A percentile compares a stretch with the other conserved stretches of the same genome.
Conservation (phyloP, 306 rosid species). For the Mucuna pruriens region DNA sequence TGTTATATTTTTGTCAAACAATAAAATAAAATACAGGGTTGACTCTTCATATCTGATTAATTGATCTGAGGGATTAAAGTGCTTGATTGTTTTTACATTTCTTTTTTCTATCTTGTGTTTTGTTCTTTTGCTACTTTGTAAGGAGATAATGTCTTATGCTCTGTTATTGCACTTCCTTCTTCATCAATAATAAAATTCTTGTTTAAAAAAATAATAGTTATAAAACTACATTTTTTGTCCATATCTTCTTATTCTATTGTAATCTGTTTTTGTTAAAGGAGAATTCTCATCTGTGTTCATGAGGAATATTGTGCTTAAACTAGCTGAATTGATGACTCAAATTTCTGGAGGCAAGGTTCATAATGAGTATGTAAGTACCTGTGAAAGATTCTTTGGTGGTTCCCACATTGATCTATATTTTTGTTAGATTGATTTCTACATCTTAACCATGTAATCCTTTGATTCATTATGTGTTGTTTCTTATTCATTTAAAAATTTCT, state of each 20-base stretch:
- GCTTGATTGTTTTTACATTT: conserved; percentile 10
- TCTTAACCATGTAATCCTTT: conserved; percentile 7
- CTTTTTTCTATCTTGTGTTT: background rate
- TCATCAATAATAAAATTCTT: background rate
- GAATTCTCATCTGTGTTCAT: conserved; percentile 58
- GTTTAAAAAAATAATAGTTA: background rate
- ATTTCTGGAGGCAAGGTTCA: conserved; percentile 43
- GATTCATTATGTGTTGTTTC: conserved; percentile 9
- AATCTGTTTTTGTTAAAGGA: conserved; percentile 59
- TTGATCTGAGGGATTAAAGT: conserved; percentile 9
- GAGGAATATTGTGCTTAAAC: conserved; percentile 75
- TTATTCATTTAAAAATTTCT: conserved; percentile 3
- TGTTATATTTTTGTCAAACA: background rate
- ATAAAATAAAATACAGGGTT: background rate
- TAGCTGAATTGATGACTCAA: conserved; percentile 67
- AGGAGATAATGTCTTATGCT: conserved; percentile 9
- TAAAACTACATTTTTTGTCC: conserved; percentile 17
- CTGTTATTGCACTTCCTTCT: background rate
- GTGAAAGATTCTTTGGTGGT: conserved; percentile 2
- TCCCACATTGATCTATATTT: conserved; percentile 2
- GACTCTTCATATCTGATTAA: background rate
- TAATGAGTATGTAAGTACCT: conserved; percentile 65
- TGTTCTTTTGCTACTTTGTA: conserved; percentile 18
- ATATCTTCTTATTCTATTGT: conserved; percentile 34
- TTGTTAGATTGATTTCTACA: conserved; percentile 8